Conservation (phyloP, 306 rosid genomes). For the Clitoria ternatea region DNA sequence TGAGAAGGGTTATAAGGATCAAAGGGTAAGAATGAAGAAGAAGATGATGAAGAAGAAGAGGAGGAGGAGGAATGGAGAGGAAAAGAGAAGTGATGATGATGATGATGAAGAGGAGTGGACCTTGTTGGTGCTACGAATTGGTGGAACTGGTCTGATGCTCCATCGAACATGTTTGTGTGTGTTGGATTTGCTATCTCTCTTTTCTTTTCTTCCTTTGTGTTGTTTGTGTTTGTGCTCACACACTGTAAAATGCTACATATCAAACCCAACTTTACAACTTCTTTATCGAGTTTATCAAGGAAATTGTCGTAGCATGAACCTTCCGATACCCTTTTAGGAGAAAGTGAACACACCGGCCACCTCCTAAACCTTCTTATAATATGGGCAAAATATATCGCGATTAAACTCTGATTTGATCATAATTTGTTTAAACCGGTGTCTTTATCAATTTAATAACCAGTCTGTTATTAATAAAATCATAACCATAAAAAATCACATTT, state of each 20-base stretch:
- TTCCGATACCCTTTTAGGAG: conserved; percentile 57
- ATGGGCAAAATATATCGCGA: no score
- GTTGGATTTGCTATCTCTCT: neutral
- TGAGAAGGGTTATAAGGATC: conserved; percentile 22
- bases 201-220: neutral
- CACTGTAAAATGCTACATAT: conserved; percentile 45
- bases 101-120: conserved; percentile 41
- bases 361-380: no score
- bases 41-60: conserved; percentile 34
- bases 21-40: conserved; percentile 34
- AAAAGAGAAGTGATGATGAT: conserved; percentile 42
- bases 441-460: no score
- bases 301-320: conserved; percentile 50
- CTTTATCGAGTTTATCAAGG: conserved; percentile 51
- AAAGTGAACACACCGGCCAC: conserved; percentile 57
- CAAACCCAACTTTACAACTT: conserved; percentile 39
- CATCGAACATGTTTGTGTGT: conserved; percentile 57
- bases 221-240: no score
- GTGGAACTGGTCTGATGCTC: conserved; percentile 66
- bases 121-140: conserved; percentile 65
- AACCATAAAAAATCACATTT: no score
- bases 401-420: no score
- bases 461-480: no score
- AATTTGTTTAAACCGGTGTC: no score
- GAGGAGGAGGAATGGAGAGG: conserved; percentile 38